Percentiles rank a stretch among this genome's conserved stretches.
These are phyloP conservation scores for Rhodomyrtus tomentosa DNA, from an alignment of 345 rosid species.

Conservation along the genomic window DNA sequence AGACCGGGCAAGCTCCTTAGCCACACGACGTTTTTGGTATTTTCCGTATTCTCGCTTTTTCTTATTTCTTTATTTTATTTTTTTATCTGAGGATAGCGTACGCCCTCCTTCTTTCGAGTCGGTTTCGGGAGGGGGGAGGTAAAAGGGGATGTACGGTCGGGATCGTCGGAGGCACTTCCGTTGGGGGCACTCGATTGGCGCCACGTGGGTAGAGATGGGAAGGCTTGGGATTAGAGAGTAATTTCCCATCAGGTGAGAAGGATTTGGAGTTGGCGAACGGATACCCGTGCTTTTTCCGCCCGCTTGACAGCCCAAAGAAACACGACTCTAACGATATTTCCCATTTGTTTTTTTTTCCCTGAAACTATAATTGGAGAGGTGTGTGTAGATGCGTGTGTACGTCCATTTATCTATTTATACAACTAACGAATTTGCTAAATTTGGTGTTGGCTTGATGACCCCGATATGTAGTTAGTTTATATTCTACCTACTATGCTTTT, in stretches of 20 bases:
- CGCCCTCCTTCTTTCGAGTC: not conserved
- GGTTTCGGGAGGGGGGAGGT: not conserved
- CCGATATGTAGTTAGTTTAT: not conserved
- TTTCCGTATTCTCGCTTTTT: not conserved
- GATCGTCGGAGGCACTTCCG: not conserved
- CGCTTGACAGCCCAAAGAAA: not conserved
- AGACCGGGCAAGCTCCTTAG: not conserved
- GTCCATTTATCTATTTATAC: not conserved
- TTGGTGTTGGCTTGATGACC: not conserved
- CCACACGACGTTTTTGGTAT: not conserved
- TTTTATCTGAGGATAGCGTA: not conserved
- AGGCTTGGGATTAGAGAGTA: too few species aligned
- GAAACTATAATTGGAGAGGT: not conserved
- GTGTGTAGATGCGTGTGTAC: not conserved
- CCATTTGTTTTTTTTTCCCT: too few species aligned
- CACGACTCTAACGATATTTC: too few species aligned
- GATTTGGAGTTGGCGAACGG: not conserved
- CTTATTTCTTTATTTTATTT: not conserved
- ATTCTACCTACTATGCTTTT: not conserved
- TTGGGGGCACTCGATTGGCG: not conserved
- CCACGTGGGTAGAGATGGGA: not conserved
- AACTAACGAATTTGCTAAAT: too few species aligned
- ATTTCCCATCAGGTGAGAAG: too few species aligned
- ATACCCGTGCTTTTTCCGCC: not conserved
- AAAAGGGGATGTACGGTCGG: not conserved